Base-by-base conservation (phyloP, 164 flowering plant species). In the Magnolia officinalis region DNA sequence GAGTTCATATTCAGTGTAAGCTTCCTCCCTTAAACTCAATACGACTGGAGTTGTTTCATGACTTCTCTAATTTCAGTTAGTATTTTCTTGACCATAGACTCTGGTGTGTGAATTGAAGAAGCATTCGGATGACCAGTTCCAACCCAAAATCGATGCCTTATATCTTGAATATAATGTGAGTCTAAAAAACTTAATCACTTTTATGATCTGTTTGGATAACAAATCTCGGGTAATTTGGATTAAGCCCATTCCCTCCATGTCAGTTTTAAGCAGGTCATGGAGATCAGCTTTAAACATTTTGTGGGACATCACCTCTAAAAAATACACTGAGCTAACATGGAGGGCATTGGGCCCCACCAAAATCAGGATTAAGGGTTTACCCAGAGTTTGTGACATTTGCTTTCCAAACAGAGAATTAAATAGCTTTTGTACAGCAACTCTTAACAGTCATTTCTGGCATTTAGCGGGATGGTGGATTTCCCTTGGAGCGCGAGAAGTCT, bases 1-100 rank as follows among this genome's bases (percentile, higher is more conserved):
- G 83, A 81, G 9, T 88, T 80, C 75, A 84, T 87, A 63, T 88
- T 88, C 77, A 76, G 74, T 49, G 95, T 88, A 84, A 77, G 85
- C 73, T 26, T 77, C 63, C 8, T 26, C n/a, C 50, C 50, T 45
- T 24, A 11, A 1, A 21, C 37, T 8, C 18, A 21, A 52, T 67
- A 21, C 63, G 24, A 9, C 49, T 49, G 45, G 45, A 37, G 63
- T 21, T 37, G 24, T 75, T 50, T 29, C 67, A 51, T 59, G 10
- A 29, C n/a, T 26, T 72, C 8, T 74, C 8, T 8, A 72, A 19
- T 73, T 58, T 23, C 20, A 16, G 16, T 14, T 68, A 13, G 6
- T 50, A 31, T 37, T 63, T 63, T 13, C 7, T 69, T 51, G 18
- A 68, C 24, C 63, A 70, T 83, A 91, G 95, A 82, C 83, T 49